Base-by-base conservation (phyloP, 129 eudicot genomes). In the Rutidosis leptorrhynchoides region DNA sequence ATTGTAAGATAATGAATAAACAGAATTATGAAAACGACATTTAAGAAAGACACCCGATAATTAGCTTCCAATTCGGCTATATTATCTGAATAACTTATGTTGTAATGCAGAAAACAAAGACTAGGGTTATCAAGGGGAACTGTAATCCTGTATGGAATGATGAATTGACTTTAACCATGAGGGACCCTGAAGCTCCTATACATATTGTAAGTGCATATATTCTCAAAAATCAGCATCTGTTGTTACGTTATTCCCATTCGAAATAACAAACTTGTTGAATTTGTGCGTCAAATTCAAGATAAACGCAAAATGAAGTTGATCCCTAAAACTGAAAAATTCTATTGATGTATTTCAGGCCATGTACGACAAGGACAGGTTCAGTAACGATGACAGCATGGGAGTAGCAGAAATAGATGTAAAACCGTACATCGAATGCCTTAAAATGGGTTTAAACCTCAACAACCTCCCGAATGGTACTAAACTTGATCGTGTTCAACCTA, bases 81-180 rank as follows among this genome's bases (percentile, higher is more conserved):
- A 37, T 62, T 32, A 64, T 64, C 14, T n/a, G 62, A 5, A 70
- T 7, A 30, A 53, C 25, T 37, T 55, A 21, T 62, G 52, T 32
- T 35, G 59, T 58, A 17, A 45, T 57, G 70, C 85, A 85, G 93
- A 86, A 60, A 73, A 71, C 68, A 46, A 86, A 86, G 79, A 83
- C 80, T 22, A 69, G 54, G 64, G 88, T 86, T 58, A 72, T 83
- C 21, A 83, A 76, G 52, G 69, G 63, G 19, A 78, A 80, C 77
- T 77, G 84, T 83, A 83, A 81, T 60, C 95, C 95, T 16, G 72
- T 15, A 19, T 86, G 95, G 95, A 45, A 86, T 53, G 84, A 86
- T 56, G 89, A 86, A 73, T 60, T 86, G 69, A 83, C 86, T 25
- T 81, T 86, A 65, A 62, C 77, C 46, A 19, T 86, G 56, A 80